Evolutionary conservation across 768 basidiomycete species (phyloP).

Genomic region (Obba rivulosa): DNA sequence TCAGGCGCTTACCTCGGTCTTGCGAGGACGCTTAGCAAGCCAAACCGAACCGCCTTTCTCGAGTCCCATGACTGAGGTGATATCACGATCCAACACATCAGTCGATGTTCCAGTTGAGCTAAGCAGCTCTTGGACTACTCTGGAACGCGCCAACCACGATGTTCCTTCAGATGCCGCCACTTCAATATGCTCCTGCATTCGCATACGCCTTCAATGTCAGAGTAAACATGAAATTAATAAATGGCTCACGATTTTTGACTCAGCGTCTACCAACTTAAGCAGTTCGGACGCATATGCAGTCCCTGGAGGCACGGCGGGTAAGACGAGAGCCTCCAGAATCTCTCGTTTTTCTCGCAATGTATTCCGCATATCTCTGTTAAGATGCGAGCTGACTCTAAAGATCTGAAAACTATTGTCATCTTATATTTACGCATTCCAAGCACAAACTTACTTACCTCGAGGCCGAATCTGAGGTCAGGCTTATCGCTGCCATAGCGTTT

Average conservation of each 20-base stretch:
- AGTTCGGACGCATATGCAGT: too few species aligned
- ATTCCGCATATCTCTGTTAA: slow-evolving; percentile 10
- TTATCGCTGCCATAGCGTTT: slow-evolving; percentile 93
- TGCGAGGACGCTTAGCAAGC: slow-evolving; percentile 45
- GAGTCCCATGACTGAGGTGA: slow-evolving; percentile 37
- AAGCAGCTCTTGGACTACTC: not conserved
- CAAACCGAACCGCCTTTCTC: slow-evolving; percentile 32
- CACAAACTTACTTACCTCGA: slow-evolving; percentile 55
- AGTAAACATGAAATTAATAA: not conserved
- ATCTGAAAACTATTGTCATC: slow-evolving; percentile 10
- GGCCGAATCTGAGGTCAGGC: slow-evolving; percentile 84
- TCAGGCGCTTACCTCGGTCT: slow-evolving; percentile 41
- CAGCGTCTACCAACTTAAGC: too few species aligned
- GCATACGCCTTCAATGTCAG: not conserved
- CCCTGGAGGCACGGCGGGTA: not conserved
- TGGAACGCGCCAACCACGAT: slow-evolving; percentile 4
- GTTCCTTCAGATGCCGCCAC: not conserved
- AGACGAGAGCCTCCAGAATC: slow-evolving; percentile 16
- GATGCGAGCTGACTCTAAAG: slow-evolving; percentile 13
- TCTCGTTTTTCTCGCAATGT: slow-evolving; percentile 8
- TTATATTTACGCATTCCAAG: too few species aligned
- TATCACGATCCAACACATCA: not conserved
- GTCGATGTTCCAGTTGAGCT: not conserved
- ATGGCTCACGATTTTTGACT: too few species aligned
- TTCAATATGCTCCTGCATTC: slow-evolving; percentile 4